phyloP scores from a whole-genome alignment of 1,284 basidiomycete species.

The Filobasidium uniguttulatum region DNA sequence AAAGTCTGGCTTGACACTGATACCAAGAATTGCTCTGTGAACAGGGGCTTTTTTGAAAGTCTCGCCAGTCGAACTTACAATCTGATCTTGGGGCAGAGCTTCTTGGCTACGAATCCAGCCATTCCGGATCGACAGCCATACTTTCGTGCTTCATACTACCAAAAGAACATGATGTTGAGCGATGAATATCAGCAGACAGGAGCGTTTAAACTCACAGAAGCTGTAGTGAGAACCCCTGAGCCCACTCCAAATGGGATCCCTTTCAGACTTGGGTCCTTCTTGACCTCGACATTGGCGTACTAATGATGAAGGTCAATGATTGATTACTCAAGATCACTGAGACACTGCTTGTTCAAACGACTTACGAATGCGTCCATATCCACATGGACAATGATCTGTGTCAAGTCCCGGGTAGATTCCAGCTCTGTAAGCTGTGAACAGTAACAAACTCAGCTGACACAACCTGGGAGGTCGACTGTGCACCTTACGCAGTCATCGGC shows the following conservation, averaged over 20 bases:
- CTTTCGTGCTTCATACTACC: constrained; percentile 67
- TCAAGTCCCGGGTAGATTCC: constrained; percentile 63
- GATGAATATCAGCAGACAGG: constrained; percentile 4
- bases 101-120: constrained; percentile 85
- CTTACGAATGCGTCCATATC: constrained; percentile 36
- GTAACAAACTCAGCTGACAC: background rate
- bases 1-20: constrained; percentile 46
- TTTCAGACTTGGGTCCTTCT: constrained; percentile 59
- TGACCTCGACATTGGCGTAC: constrained; percentile 44
- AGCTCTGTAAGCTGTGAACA: constrained; percentile 52
- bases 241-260: constrained; percentile 79
- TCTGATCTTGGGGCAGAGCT: constrained; percentile 83
- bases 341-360: background rate
- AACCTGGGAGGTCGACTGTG: background rate
- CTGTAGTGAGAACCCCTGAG: constrained; percentile 62
- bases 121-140: constrained; percentile 79
- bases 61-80: constrained; percentile 34
- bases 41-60: background rate
- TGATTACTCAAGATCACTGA: background rate
- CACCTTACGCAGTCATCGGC: constrained; percentile 31
- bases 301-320: constrained; percentile 8
- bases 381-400: constrained; percentile 50
- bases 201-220: constrained; percentile 34
- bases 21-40: constrained; percentile 2
- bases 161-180: too few species aligned